A percentile compares a stretch with the other conserved stretches of the same genome.
These are phyloP conservation scores for Choricystis sp. DNA, from an alignment of 139 green algal genomes.

Conservation along the genomic window DNA sequence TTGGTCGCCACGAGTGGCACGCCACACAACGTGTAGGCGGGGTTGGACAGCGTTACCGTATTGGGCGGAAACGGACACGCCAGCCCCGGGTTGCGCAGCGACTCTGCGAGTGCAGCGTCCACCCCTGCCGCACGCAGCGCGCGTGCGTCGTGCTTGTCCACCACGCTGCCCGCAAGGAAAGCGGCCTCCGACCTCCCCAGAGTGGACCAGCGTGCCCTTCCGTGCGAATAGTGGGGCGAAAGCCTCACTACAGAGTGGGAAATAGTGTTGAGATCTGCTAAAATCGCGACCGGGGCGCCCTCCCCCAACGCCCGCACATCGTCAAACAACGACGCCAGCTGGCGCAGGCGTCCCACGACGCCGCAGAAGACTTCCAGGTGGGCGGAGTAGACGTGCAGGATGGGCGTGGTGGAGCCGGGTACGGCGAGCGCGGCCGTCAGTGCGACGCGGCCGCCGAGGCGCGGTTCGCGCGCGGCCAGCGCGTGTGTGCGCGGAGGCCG, in stretches of 20 bases:
- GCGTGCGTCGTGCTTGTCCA: no score
- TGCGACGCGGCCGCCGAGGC: conserved; percentile 35
- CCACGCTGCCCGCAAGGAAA: no score
- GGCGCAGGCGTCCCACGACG: conserved; percentile 48
- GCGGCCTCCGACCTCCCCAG: no score
- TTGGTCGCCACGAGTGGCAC: conserved; percentile 49
- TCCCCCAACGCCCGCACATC: conserved; percentile 2
- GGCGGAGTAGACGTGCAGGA: conserved; percentile 54
- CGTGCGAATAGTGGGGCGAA: conserved; percentile 60
- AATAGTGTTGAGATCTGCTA: conserved; percentile 81
- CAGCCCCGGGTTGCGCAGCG: conserved; percentile 77
- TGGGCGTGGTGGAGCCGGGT: conserved; percentile 20
- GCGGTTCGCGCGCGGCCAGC: conserved; percentile 32
- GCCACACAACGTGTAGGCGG: conserved; percentile 30
- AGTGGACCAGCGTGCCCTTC: no score
- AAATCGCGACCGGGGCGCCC: conserved; percentile 23
- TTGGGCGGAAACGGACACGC: conserved; percentile 34
- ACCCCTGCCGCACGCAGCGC: no score
- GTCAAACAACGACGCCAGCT: conserved; percentile 30
- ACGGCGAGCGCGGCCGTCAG: conserved; percentile 37
- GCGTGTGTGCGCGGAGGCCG: no score
- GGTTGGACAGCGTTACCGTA: conserved; percentile 60
- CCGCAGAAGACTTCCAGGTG: conserved; percentile 87
- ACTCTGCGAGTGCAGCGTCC: no score
- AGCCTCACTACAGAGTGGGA: conserved; percentile 63